These are phyloP conservation scores for Fragaria nilgerrensis DNA, from an alignment of 306 rosid genomes.

Conservation along the genomic window DNA sequence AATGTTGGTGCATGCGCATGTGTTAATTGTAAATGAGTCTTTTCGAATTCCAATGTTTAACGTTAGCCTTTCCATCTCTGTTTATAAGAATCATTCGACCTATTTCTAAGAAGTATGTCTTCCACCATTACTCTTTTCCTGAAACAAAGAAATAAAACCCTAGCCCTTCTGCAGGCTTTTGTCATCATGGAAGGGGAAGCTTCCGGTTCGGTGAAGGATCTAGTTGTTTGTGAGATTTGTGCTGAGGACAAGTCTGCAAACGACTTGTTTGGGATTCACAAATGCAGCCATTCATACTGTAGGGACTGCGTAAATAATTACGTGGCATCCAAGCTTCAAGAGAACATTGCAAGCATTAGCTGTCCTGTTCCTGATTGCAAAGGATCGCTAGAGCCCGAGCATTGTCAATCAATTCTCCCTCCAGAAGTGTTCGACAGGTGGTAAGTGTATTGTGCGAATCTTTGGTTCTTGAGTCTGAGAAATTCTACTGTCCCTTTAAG, in stretches of 20 bases:
- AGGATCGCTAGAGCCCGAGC: slow-evolving; percentile 36
- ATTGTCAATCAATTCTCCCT: slow-evolving; percentile 40
- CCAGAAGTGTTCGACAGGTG: slow-evolving; percentile 40
- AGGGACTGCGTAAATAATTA: slow-evolving; percentile 45
- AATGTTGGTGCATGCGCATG: neutral
- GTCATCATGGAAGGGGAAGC: neutral
- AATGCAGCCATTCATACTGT: slow-evolving; percentile 58
- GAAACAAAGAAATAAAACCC: neutral
- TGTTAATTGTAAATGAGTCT: neutral
- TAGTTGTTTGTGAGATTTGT: slow-evolving; percentile 39
- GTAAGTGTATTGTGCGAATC: slow-evolving; percentile 46
- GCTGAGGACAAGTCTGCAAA: slow-evolving; percentile 22
- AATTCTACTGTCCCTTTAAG: slow-evolving; percentile 53
- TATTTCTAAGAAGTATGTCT: too few relatives aligned
- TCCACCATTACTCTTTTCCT: neutral
- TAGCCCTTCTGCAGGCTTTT: neutral
- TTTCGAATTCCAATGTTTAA: neutral
- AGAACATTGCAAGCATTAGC: slow-evolving; percentile 28
- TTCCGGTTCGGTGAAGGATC: neutral
- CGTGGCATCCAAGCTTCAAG: slow-evolving; percentile 49
- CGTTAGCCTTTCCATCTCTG: neutral
- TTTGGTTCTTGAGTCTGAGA: slow-evolving; percentile 19
- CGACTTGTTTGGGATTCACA: slow-evolving; percentile 23
- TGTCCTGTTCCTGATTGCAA: slow-evolving; percentile 56
- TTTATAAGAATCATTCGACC: too few relatives aligned